Evolutionary conservation across 257 asterid genomes (phyloP).

Genomic region (Schizonepeta tenuifolia): DNA sequence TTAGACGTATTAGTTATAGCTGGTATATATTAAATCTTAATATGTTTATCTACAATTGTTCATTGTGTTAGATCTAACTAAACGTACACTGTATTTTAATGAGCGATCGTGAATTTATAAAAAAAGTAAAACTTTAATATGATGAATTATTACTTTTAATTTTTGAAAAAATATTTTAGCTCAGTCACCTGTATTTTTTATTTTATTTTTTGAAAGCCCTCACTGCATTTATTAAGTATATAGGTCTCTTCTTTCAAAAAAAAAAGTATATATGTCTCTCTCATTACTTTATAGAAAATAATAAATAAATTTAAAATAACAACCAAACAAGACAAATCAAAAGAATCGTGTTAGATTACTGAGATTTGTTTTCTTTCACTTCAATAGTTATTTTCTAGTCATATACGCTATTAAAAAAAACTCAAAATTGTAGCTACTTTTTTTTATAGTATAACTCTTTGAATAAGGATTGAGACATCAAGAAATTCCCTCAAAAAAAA

Average conservation of each 20-base stretch:
- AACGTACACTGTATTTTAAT: neutral
- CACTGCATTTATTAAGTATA: too few species aligned
- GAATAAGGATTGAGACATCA: constrained; percentile 4
- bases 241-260: too few species aligned
- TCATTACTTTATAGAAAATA: neutral
- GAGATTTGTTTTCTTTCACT: constrained; percentile 23
- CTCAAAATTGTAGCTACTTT: neutral
- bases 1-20: neutral
- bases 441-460: too few species aligned
- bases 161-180: neutral
- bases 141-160: neutral
- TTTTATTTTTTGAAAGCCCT: too few species aligned
- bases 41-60: neutral
- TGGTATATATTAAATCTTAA: too few species aligned
- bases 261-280: too few species aligned
- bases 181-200: neutral
- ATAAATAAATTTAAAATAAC: neutral
- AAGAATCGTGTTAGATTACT: constrained; percentile 7
- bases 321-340: constrained; percentile 5
- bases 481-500: too few species aligned
- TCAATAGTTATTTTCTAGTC: neutral
- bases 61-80: too few species aligned
- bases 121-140: neutral
- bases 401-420: neutral
- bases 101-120: neutral